Percentiles rank a stretch among this genome's conserved stretches.
phyloP scores from a whole-genome alignment of 2,329 filamentous ascomycete species.

The Plectosphaerella plurivora region DNA sequence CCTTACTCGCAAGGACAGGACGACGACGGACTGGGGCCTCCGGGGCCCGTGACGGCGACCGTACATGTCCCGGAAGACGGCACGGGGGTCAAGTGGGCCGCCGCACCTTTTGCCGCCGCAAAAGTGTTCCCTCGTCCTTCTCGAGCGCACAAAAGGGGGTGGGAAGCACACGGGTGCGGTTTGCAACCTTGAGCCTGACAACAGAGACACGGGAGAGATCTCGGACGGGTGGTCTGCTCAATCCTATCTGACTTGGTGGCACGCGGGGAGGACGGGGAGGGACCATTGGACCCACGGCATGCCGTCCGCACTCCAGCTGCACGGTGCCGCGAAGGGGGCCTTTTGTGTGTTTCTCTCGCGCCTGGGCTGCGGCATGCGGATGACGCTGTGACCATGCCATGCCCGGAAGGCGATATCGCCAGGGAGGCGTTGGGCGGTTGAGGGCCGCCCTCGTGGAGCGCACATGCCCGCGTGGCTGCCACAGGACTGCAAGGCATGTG shows the following conservation, averaged over 20 bases:
- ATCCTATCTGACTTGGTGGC: conserved; percentile 1
- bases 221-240: conserved; percentile 2
- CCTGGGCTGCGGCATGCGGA: neutral
- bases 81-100: too few species aligned
- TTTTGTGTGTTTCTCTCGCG: neutral
- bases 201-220: conserved; percentile 3
- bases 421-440: too few species aligned
- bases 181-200: neutral
- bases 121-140: neutral
- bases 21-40: too few species aligned
- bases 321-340: neutral
- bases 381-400: neutral
- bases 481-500: too few species aligned
- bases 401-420: too few species aligned
- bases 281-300: neutral
- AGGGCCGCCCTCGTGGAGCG: neutral
- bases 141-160: neutral
- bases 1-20: too few species aligned
- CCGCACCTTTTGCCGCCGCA: neutral
- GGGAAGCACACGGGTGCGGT: neutral
- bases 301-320: neutral
- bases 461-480: too few species aligned
- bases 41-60: too few species aligned
- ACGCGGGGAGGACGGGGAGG: neutral
- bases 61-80: too few species aligned